phyloP scores from a whole-genome alignment of 2,329 filamentous ascomycete species.

The Aspergillus nomiae region DNA sequence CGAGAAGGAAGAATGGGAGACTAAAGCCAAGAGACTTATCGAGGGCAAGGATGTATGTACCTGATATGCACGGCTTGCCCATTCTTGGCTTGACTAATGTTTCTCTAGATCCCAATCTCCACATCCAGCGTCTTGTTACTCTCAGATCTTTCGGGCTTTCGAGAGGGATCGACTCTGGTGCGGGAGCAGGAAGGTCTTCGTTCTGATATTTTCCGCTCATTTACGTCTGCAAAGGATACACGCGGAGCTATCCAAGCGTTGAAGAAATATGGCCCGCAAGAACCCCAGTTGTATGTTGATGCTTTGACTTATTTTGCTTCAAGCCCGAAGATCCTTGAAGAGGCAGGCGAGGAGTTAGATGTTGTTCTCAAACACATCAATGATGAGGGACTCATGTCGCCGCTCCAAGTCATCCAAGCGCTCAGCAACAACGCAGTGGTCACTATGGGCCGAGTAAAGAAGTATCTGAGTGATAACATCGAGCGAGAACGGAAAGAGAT shows the following conservation, averaged over 20 bases:
- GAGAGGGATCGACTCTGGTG: constrained; percentile 86
- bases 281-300: constrained; percentile 88
- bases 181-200: constrained; percentile 89
- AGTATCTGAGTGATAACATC: constrained; percentile 86
- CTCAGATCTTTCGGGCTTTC: constrained; percentile 88
- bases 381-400: constrained; percentile 88
- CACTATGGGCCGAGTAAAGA: constrained; percentile 96
- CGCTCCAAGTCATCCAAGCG: constrained; percentile 93
- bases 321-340: constrained; percentile 74
- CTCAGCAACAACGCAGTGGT: constrained; percentile 78
- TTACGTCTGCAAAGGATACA: constrained; percentile 90
- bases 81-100: constrained; percentile 13
- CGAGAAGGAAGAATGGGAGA: constrained; percentile 80
- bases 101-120: constrained; percentile 69
- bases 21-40: constrained; percentile 86
- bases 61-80: not conserved
- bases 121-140: constrained; percentile 92
- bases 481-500: constrained; percentile 87
- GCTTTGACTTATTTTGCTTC: constrained; percentile 93
- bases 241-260: constrained; percentile 85
- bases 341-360: constrained; percentile 84
- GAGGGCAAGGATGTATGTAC: constrained; percentile 68
- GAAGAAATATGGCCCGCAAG: constrained; percentile 85
- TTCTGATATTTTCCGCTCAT: constrained; percentile 96
- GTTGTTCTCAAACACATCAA: constrained; percentile 83